Percentiles rank a stretch among this genome's conserved stretches.
These are phyloP conservation scores for Xylaria sp. DNA, from an alignment of 2,329 filamentous ascomycete genomes.

Conservation along the genomic window DNA sequence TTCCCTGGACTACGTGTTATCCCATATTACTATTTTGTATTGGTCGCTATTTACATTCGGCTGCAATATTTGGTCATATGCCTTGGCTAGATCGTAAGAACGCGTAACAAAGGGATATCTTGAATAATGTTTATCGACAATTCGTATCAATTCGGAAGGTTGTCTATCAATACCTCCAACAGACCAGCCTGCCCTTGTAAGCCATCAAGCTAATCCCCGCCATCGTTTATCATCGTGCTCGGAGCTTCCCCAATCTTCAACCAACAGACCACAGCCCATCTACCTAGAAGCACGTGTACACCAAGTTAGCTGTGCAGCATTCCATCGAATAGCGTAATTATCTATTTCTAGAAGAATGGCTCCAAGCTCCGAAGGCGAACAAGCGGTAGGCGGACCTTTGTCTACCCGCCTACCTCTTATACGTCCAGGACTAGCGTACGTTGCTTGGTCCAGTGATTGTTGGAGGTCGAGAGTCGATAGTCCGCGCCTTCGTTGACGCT, in stretches of 20 bases:
- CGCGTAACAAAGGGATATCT: too few relatives aligned
- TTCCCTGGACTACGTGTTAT: not conserved
- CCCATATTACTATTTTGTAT: not conserved
- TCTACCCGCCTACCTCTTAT: conserved; percentile 28
- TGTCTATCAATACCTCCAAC: not conserved
- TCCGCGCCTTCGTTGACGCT: conserved; percentile 27
- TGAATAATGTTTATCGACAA: not conserved
- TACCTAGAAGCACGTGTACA: conserved; percentile 25
- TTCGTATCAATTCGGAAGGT: not conserved
- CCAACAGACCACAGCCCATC: conserved; percentile 14
- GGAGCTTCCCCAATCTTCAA: conserved; percentile 37
- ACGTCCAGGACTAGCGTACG: conserved; percentile 16
- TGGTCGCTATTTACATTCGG: too few relatives aligned
- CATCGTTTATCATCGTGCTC: conserved; percentile 5
- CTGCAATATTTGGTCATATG: too few relatives aligned
- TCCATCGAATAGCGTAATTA: conserved; percentile 1
- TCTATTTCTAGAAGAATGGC: conserved; percentile 31
- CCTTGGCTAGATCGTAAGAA: too few relatives aligned
- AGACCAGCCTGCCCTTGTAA: conserved; percentile 5
- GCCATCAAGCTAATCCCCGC: not conserved
- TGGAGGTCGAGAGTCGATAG: conserved; percentile 30
- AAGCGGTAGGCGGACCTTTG: conserved; percentile 24
- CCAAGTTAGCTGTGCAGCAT: conserved; percentile 9
- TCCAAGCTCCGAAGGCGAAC: conserved; percentile 1
- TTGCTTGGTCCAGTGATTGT: not conserved